These are phyloP conservation scores for Candida sp. DNA, from an alignment of 1,139 yeast genomes.

Conservation along the genomic window DNA sequence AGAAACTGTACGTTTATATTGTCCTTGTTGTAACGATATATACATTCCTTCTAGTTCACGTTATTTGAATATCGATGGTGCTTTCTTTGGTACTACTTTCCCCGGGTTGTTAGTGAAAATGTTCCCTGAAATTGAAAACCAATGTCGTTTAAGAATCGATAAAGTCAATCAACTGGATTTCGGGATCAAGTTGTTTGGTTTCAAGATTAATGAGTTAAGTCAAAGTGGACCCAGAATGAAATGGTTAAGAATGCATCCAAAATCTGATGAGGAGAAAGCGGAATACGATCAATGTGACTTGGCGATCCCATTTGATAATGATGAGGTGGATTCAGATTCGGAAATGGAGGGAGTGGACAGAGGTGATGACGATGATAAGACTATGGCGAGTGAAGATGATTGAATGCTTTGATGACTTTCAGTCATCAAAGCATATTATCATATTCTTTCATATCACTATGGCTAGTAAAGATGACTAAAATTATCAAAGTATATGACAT, in stretches of 20 bases:
- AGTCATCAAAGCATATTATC: no score
- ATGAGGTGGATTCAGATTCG: constrained; percentile 21
- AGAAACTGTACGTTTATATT: constrained; percentile 87
- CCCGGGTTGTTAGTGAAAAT: constrained; percentile 89
- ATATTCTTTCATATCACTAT: no score
- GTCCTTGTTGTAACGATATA: constrained; percentile 93
- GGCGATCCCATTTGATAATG: constrained; percentile 37
- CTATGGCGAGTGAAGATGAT: constrained; percentile 43
- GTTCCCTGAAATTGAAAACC: constrained; percentile 74
- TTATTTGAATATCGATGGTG: constrained; percentile 89
- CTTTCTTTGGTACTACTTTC: constrained; percentile 94
- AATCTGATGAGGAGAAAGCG: constrained; percentile 49
- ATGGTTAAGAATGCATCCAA: constrained; percentile 85
- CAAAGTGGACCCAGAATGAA: constrained; percentile 89
- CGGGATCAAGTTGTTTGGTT: constrained; percentile 84
- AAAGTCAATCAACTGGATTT: constrained; percentile 53
- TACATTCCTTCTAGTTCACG: constrained; percentile 85
- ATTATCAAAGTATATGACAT: no score
- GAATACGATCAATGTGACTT: constrained; percentile 66
- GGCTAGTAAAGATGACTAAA: no score
- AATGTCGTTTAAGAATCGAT: constrained; percentile 45
- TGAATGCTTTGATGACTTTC: no score
- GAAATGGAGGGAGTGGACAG: constrained; percentile 19
- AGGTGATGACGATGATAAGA: constrained; percentile 34
- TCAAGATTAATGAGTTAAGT: constrained; percentile 72